Percentiles rank a stretch among this genome's conserved stretches.
These are phyloP conservation scores for Eimeria zaria DNA, from an alignment of 169 alveolate genomes.

Conservation along the genomic window DNA sequence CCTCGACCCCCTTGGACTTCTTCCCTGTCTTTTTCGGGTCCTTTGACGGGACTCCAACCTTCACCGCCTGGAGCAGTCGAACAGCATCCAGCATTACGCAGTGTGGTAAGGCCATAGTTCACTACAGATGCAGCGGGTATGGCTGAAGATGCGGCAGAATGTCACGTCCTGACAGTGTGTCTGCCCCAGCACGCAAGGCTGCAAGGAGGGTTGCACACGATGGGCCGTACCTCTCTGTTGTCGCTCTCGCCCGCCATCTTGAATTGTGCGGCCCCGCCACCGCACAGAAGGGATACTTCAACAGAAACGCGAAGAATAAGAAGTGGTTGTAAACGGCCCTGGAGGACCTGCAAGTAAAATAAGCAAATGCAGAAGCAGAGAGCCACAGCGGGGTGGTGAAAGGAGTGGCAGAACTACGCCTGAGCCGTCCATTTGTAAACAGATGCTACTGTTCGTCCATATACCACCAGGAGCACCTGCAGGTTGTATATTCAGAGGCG, in stretches of 20 bases:
- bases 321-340: background rate
- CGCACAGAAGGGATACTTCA: background rate
- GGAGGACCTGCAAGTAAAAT: background rate
- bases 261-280: background rate
- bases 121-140: background rate
- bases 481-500: background rate
- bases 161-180: background rate
- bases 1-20: conserved; percentile 40
- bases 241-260: conserved; percentile 70
- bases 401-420: background rate
- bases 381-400: background rate
- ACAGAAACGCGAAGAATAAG: background rate
- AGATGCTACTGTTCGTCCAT: background rate
- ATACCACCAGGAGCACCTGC: background rate
- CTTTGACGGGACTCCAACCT: conserved; percentile 64
- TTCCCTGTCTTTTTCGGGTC: conserved; percentile 48
- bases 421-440: background rate
- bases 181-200: background rate
- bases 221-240: conserved; percentile 21
- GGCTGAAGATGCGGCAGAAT: background rate
- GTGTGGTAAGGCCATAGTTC: background rate
- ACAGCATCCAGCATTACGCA: background rate
- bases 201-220: background rate
- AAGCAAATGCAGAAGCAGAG: background rate
- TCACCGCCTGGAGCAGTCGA: conserved; percentile 30